Percentiles rank a stretch among this genome's conserved stretches.
Conservation (phyloP, 352 stramenopile species). For the Globisporangium ultimum region DNA sequence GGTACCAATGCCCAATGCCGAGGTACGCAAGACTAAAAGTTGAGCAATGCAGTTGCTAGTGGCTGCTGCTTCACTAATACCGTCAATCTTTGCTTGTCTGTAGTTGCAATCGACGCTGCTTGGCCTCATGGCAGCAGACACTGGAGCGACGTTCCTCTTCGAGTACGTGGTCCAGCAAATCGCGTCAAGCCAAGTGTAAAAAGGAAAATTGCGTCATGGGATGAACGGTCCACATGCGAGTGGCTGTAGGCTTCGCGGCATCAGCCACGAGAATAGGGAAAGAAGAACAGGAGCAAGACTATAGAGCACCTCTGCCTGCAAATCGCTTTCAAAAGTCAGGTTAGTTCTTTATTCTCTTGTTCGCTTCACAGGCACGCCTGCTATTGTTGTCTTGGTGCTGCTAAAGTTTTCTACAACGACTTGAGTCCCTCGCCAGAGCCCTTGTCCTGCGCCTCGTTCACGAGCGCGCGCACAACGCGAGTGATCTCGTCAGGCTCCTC, state of each 20-base stretch:
- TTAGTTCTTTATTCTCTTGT: no score
- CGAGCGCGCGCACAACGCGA: conserved; percentile 53
- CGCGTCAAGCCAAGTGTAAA: conserved; percentile 4
- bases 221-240: no score
- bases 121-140: conserved; percentile 54
- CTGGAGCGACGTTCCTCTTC: conserved; percentile 41
- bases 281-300: no score
- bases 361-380: neutral
- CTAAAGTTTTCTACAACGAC: conserved; percentile 2
- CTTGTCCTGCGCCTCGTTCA: conserved; percentile 22
- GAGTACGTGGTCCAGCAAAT: conserved; percentile 29
- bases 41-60: no score
- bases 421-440: conserved; percentile 9
- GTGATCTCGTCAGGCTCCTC: conserved; percentile 62
- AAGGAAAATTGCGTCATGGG: neutral
- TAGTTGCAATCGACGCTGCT: conserved; percentile 43
- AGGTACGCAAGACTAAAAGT: conserved; percentile 16
- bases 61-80: conserved; percentile 26
- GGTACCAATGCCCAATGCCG: conserved; percentile 27
- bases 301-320: no score
- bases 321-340: no score
- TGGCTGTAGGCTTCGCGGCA: no score
- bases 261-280: no score
- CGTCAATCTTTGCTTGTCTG: conserved; percentile 13
- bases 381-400: neutral